Percentiles rank a stretch among this genome's conserved stretches.
phyloP scores from a whole-genome alignment of 1,284 basidiomycete species.

The Caloboletus firmus region DNA sequence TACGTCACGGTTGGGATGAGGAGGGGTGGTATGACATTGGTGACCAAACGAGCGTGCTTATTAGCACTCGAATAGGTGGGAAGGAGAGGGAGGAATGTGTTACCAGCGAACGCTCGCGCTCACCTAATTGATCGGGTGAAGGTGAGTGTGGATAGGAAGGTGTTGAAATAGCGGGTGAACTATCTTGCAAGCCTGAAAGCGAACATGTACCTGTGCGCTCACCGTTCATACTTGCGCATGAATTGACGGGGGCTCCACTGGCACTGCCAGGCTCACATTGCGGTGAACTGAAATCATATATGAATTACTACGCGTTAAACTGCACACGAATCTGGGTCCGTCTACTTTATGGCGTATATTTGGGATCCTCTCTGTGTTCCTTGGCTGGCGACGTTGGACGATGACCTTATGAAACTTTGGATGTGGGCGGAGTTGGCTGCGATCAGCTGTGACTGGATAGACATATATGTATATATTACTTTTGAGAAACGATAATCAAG shows the following conservation, averaged over 20 bases:
- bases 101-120: not conserved
- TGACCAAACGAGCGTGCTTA: too few relatives aligned
- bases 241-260: too few relatives aligned
- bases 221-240: not conserved
- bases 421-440: too few relatives aligned
- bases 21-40: too few relatives aligned
- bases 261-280: too few relatives aligned
- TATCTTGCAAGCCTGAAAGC: not conserved
- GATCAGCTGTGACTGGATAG: too few relatives aligned
- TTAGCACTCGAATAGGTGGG: too few relatives aligned
- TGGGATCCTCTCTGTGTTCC: not conserved
- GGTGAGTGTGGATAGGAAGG: not conserved
- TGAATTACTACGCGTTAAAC: not conserved
- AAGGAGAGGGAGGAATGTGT: not conserved
- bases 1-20: not conserved
- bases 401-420: too few relatives aligned
- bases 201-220: not conserved
- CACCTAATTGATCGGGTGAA: not conserved
- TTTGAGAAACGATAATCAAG: conserved; percentile 32
- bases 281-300: not conserved
- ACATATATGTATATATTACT: not conserved
- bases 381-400: not conserved
- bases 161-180: not conserved
- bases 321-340: not conserved
- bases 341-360: not conserved